phyloP scores from a whole-genome alignment of 495 filamentous ascomycete species.

The Thermothielavioides terrestris region DNA sequence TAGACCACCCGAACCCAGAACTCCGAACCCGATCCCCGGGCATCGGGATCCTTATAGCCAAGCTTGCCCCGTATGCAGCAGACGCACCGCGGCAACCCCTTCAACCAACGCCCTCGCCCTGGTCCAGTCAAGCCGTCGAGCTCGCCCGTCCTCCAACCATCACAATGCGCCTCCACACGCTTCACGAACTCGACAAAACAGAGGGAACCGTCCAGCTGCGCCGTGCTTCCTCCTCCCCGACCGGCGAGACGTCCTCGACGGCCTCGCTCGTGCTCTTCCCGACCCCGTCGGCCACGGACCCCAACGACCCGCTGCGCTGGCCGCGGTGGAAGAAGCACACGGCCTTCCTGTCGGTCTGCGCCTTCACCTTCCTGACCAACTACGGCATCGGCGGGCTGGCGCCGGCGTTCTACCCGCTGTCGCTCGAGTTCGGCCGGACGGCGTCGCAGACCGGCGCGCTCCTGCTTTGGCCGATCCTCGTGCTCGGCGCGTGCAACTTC shows the following conservation, averaged over 20 bases:
- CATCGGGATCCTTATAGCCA: too few species aligned
- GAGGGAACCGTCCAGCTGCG: slow-evolving; percentile 26
- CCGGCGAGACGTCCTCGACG: background rate
- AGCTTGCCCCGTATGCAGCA: too few species aligned
- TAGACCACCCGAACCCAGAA: too few species aligned
- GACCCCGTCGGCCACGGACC: slow-evolving; percentile 24
- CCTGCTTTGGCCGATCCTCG: slow-evolving; percentile 28
- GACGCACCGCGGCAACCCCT: too few species aligned
- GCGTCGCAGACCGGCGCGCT: slow-evolving; percentile 20
- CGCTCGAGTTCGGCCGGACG: slow-evolving; percentile 22
- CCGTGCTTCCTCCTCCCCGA: slow-evolving; percentile 1
- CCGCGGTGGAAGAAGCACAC: slow-evolving; percentile 25
- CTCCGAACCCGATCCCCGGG: too few species aligned
- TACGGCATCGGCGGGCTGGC: slow-evolving; percentile 28
- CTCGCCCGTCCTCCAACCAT: background rate
- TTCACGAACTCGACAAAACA: slow-evolving; percentile 26
- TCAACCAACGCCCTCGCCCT: too few species aligned
- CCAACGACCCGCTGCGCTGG: slow-evolving; percentile 32
- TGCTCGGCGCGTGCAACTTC: slow-evolving; percentile 38
- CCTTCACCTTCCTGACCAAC: slow-evolving; percentile 36
- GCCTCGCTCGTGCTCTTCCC: slow-evolving; percentile 27
- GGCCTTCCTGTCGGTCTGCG: slow-evolving; percentile 26
- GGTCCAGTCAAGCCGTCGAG: too few species aligned
- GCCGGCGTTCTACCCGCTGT: slow-evolving; percentile 25
- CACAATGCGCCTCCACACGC: slow-evolving; percentile 22